These are phyloP conservation scores for Beta macrorhiza DNA, from an alignment of 179 eudicot species.

Conservation along the genomic window DNA sequence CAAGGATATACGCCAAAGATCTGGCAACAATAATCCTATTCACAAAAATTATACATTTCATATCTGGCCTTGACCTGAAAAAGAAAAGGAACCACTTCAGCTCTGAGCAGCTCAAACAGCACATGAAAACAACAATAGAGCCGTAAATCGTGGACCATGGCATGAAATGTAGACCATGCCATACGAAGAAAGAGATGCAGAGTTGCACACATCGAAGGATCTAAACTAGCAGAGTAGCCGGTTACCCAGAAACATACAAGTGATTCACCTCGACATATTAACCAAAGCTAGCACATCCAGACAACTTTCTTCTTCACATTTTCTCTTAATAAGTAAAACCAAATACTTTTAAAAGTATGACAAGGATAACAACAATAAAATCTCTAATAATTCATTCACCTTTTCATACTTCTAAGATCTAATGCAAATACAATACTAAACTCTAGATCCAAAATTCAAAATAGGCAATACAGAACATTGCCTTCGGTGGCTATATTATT, in stretches of 20 bases:
- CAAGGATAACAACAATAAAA: background rate
- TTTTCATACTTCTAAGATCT: background rate
- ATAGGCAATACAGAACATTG: background rate
- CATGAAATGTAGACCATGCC: too few species aligned
- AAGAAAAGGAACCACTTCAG: conserved; percentile 17
- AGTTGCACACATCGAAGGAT: background rate
- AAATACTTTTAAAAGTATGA: background rate
- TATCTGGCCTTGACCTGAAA: conserved; percentile 75
- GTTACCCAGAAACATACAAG: background rate
- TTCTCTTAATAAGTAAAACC: background rate
- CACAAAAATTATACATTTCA: conserved; percentile 94
- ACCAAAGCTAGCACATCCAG: background rate
- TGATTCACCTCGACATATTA: background rate
- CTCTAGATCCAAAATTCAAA: background rate
- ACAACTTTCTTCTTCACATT: background rate
- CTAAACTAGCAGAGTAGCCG: background rate
- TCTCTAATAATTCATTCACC: background rate
- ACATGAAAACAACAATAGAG: background rate
- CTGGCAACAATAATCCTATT: conserved; percentile 85
- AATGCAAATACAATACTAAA: background rate
- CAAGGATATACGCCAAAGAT: conserved; percentile 65
- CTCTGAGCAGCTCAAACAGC: conserved; percentile 3
- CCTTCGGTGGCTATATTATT: background rate
- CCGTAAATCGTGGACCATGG: background rate
- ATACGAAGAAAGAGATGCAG: background rate